Evolutionary conservation across 257 asterid genomes (phyloP).

Genomic region (Salvia miltiorrhiza): DNA sequence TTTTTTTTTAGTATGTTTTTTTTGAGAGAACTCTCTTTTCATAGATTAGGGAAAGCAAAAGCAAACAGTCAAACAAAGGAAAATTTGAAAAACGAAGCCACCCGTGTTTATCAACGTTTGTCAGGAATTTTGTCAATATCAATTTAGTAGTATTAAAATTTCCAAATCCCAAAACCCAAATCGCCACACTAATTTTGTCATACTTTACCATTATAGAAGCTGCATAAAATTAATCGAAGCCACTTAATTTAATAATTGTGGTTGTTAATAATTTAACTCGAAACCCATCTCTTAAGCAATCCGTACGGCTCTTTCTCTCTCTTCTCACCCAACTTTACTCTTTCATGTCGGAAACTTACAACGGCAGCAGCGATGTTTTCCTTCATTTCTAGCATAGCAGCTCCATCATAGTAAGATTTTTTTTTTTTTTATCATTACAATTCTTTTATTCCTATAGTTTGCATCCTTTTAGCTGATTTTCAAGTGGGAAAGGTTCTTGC

Average conservation of each 20-base stretch:
- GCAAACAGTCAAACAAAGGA: background rate
- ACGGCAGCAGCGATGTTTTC: constrained; percentile 21
- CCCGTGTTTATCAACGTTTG: constrained; percentile 9
- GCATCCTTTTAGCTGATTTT: background rate
- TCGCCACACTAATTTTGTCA: background rate
- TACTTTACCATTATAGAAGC: background rate
- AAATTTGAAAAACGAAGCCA: background rate
- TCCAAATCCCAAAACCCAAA: background rate
- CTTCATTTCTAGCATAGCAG: constrained; percentile 13
- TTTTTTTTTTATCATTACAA: background rate
- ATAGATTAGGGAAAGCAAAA: background rate
- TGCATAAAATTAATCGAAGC: constrained; percentile 9
- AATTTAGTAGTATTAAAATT: background rate
- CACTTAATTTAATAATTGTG: constrained; percentile 10
- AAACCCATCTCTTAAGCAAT: constrained; percentile 38
- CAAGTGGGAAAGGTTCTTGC: constrained; percentile 16
- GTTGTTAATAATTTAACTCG: constrained; percentile 2
- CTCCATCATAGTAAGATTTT: constrained; percentile 12
- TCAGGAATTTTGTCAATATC: constrained; percentile 16
- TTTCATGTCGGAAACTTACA: constrained; percentile 29
- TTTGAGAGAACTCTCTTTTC: no score
- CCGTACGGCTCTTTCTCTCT: constrained; percentile 28
- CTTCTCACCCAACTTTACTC: constrained; percentile 33
- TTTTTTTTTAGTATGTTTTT: no score
- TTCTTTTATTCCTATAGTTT: background rate